Percentiles rank a stretch among this genome's conserved stretches.
Conservation (phyloP, 805 yeast species). For the Myxozyma vanderwaltii region DNA sequence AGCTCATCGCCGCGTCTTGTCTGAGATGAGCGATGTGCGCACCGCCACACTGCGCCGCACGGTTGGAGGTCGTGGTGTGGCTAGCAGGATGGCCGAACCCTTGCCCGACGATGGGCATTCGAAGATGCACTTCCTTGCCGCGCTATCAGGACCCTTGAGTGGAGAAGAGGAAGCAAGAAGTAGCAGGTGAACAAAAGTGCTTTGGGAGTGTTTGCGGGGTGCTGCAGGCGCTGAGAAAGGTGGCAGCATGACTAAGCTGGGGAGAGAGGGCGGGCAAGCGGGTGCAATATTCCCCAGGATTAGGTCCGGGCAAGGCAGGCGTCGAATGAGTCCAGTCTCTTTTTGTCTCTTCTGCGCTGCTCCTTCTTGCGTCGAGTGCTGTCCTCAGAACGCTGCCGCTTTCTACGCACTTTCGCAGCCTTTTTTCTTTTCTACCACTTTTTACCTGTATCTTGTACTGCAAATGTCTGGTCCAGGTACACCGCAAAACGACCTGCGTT, state of each 20-base stretch:
- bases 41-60: constrained; percentile 16
- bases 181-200: no score
- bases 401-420: no score
- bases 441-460: not conserved
- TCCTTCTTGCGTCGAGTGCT: no score
- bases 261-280: not conserved
- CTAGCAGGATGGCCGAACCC: not conserved
- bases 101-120: constrained; percentile 9
- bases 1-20: constrained; percentile 8
- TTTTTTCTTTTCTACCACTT: not conserved
- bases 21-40: constrained; percentile 11
- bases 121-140: no score
- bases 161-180: no score
- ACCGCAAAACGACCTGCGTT: constrained; percentile 17
- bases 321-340: not conserved
- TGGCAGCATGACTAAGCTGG: no score
- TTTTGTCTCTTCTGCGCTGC: not conserved
- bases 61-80: not conserved
- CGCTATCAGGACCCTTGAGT: no score
- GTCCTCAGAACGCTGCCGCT: no score
- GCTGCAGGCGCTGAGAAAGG: no score
- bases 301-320: not conserved
- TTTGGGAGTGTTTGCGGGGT: no score
- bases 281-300: not conserved
- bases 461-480: constrained; percentile 11